Percentiles rank a stretch among this genome's conserved stretches.
These are phyloP conservation scores for Colletotrichum scovillei DNA, from an alignment of 2,329 filamentous ascomycete genomes.

Conservation along the genomic window DNA sequence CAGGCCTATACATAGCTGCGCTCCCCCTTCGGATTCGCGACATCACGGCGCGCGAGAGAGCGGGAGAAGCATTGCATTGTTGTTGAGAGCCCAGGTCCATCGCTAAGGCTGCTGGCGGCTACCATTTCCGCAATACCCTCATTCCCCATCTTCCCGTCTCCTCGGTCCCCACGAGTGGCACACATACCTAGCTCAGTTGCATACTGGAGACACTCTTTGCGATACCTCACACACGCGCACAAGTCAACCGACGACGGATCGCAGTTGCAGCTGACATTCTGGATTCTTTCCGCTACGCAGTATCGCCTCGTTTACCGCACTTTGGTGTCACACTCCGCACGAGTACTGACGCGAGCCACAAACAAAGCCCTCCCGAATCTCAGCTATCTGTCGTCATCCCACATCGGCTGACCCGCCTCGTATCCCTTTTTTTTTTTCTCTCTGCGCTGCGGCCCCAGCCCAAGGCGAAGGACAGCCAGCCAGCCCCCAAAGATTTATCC, in stretches of 20 bases:
- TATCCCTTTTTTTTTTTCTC: conserved; percentile 13
- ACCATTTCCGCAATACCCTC: conserved; percentile 25
- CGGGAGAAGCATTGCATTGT: conserved; percentile 1
- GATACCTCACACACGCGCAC: background rate
- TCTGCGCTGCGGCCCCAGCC: conserved; percentile 7
- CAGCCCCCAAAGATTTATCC: conserved; percentile 5
- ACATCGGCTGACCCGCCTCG: conserved; percentile 35
- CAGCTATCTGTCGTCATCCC: conserved; percentile 35
- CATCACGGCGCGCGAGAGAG: conserved; percentile 14
- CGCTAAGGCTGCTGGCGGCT: conserved; percentile 25
- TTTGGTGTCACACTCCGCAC: conserved; percentile 23
- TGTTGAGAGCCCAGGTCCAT: conserved; percentile 3
- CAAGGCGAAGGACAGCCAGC: conserved; percentile 15
- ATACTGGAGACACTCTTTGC: conserved; percentile 3
- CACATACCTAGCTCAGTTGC: conserved; percentile 18
- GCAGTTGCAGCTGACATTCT: conserved; percentile 15
- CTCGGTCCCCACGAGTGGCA: conserved; percentile 19
- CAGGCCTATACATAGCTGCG: conserved; percentile 23
- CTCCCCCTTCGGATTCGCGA: conserved; percentile 11
- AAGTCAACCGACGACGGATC: background rate
- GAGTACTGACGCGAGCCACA: conserved; percentile 34
- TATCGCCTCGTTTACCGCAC: conserved; percentile 15
- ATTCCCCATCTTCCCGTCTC: conserved; percentile 14
- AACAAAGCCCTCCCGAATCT: conserved; percentile 32
- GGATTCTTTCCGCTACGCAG: conserved; percentile 23